phyloP scores from a whole-genome alignment of 2,329 filamentous ascomycete genomes.

The Elsinoe australis region DNA sequence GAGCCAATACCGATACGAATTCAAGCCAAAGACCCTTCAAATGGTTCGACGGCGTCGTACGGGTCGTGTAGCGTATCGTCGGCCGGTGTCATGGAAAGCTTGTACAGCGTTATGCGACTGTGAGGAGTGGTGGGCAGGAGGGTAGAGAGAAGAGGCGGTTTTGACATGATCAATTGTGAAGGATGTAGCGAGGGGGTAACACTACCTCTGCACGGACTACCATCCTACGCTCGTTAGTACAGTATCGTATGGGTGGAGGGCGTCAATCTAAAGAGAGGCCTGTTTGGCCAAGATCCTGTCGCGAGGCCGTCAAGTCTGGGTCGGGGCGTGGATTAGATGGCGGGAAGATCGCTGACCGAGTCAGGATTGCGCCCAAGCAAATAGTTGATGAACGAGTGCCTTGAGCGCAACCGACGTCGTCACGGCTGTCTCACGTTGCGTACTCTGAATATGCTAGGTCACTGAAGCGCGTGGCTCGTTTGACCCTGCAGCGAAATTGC shows the following conservation, averaged over 20 bases:
- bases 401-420: too few species aligned
- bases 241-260: not conserved
- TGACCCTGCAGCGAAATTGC: conserved; percentile 4
- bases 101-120: not conserved
- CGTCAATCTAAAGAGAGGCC: not conserved
- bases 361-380: too few species aligned
- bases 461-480: not conserved
- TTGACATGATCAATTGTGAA: too few species aligned
- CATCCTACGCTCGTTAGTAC: not conserved
- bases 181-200: too few species aligned
- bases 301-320: too few species aligned
- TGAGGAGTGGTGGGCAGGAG: not conserved
- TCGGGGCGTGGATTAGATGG: too few species aligned
- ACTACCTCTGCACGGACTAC: conserved; percentile 2
- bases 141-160: not conserved
- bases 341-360: too few species aligned
- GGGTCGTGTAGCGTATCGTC: not conserved
- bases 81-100: not conserved
- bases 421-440: too few species aligned
- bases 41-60: conserved; percentile 5
- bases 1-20: conserved; percentile 9
- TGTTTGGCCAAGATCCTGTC: too few species aligned
- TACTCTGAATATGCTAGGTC: too few species aligned
- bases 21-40: conserved; percentile 8
- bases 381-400: too few species aligned